Evolutionary conservation across 805 yeast species (phyloP), one percentile per base, ranked within the genome.

Genomic region (Saccharomycopsis vini): DNA sequence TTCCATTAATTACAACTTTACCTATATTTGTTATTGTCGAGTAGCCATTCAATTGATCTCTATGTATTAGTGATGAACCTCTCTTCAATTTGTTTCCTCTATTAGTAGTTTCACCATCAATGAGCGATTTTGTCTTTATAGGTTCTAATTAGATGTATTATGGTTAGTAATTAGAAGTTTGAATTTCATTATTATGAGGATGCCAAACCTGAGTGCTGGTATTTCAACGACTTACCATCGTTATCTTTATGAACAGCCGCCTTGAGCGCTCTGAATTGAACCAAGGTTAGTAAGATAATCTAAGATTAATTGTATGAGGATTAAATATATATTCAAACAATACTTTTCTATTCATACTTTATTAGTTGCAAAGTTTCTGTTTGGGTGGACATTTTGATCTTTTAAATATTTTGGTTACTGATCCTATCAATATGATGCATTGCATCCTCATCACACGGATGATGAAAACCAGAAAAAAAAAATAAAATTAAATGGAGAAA

Each of bases 11-110:
- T 18, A 50, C 54, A 46, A 55, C 63, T 51, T 53, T 38, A n/a
- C 30, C 29, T 16, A 40, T 24, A 5, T 13, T 23, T 2, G 49
- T 47, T 10, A 30, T 10, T 5, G 43, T 26, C 7, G 60, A 49
- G 52, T 49, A 50, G 20, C 63, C 63, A 43, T 62, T 55, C 31
- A 78, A 58, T 35, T 62, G 61, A 23, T 64, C 68, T 46, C 72
- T 64, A 39, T 74, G 69, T 0, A 77, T 71, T 13, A 56, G 53
- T 7, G 68, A 64, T 6, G 79, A 67, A 1, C 71, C 71, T 36
- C 69, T 68, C 40, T 74, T 68, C 28, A 79, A 62, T 55, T 78
- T 78, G 48, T 72, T 71, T 7, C 83, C 83, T 43, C 83, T 62
- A 52, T 78, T 78, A 0, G 75, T 62, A 1, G 62, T 56, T 16